A percentile compares a stretch with the other conserved stretches of the same genome.
phyloP scores from a whole-genome alignment of 257 asterid genomes.

The Gentiana macrophylla region DNA sequence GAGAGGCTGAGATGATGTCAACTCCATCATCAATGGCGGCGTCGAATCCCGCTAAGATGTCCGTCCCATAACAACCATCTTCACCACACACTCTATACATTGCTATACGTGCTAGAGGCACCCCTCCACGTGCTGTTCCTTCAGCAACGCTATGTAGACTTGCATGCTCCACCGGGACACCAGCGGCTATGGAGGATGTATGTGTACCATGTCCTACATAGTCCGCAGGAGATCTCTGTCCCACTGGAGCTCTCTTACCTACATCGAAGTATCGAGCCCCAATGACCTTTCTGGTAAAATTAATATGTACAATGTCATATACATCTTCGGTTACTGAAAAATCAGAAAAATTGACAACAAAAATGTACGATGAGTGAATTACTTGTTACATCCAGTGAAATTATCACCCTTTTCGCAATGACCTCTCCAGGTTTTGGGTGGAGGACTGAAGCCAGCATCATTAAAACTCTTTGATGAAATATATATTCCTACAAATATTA shows the following conservation, averaged over 20 bases:
- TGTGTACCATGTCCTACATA: neutral
- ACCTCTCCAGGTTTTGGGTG: conserved; percentile 73
- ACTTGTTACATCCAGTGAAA: conserved; percentile 81
- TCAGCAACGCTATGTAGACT: conserved; percentile 6
- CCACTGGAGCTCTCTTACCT: no score
- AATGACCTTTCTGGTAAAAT: no score
- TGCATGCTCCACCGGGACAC: neutral
- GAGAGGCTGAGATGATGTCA: conserved; percentile 12
- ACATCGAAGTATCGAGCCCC: no score
- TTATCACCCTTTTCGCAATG: conserved; percentile 33
- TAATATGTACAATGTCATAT: no score
- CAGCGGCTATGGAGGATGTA: neutral
- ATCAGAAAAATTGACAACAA: neutral
- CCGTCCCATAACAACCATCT: conserved; percentile 1
- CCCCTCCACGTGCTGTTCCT: conserved; percentile 43
- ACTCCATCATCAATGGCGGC: conserved; percentile 20
- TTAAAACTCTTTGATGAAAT: conserved; percentile 42
- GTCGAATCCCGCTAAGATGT: conserved; percentile 15
- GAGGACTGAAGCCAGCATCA: conserved; percentile 64
- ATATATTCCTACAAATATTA: conserved; percentile 33
- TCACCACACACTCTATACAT: conserved; percentile 36
- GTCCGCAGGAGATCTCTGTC: no score
- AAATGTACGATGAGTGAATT: neutral
- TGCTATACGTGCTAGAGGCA: conserved; percentile 36
- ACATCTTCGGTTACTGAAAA: neutral